phyloP scores from a whole-genome alignment of 78 protist species.

The Dictyostelium citrinum region DNA sequence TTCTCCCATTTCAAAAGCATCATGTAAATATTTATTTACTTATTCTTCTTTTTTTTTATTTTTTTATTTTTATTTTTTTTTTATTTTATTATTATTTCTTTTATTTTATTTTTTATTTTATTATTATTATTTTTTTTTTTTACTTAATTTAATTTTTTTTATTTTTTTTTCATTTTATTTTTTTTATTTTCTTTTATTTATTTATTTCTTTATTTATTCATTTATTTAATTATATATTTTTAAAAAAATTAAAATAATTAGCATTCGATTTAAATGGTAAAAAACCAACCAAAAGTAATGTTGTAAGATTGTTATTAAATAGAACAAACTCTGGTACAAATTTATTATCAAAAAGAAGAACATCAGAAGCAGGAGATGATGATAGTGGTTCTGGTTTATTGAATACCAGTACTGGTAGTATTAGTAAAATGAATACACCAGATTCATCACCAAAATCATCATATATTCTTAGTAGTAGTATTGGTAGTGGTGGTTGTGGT shows the following conservation, averaged over 20 bases:
- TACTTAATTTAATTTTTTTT: not conserved
- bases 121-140: not conserved
- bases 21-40: not conserved
- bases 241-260: no score
- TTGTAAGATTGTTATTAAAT: conserved; percentile 32
- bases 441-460: conserved; percentile 57
- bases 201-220: no score
- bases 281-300: conserved; percentile 26
- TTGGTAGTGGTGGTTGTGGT: not conserved
- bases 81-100: no score
- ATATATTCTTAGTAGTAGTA: not conserved
- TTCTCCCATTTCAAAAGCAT: not conserved
- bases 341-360: not conserved
- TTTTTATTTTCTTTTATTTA: no score
- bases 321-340: conserved; percentile 27
- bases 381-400: not conserved
- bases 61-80: no score
- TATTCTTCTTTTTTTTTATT: not conserved
- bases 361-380: not conserved
- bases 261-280: conserved; percentile 42
- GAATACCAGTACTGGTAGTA: not conserved
- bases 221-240: no score
- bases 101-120: not conserved
- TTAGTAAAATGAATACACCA: not conserved
- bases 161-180: no score